phyloP scores from a whole-genome alignment of 208 protist species.

The Novymonas esmeraldas region DNA sequence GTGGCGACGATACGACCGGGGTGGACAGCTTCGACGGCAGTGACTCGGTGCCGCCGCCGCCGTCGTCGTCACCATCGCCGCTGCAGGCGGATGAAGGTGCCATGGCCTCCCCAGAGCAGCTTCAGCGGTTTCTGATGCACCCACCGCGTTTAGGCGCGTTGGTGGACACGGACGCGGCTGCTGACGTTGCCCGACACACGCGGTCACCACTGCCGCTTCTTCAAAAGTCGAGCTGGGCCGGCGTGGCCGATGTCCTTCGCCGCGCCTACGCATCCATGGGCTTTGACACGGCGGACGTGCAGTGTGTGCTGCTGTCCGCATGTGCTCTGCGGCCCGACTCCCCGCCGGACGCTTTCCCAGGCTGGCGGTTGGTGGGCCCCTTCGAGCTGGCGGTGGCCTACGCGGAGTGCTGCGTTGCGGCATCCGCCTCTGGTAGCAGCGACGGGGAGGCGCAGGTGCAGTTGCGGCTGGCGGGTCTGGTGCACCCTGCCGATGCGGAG shows the following conservation, averaged over 20 bases:
- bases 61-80: too few species aligned
- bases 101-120: background rate
- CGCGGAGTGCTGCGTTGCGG: too few species aligned
- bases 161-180: background rate
- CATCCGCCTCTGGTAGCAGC: background rate
- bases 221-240: slow-evolving; percentile 1
- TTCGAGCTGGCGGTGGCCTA: slow-evolving; percentile 33
- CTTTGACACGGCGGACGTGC: slow-evolving; percentile 29
- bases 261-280: slow-evolving; percentile 17
- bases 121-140: background rate
- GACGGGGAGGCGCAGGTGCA: background rate
- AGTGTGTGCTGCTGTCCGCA: slow-evolving; percentile 34
- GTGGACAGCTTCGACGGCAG: too few species aligned
- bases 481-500: background rate
- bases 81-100: background rate
- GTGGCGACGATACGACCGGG: too few species aligned
- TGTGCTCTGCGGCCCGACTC: slow-evolving; percentile 3
- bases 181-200: background rate
- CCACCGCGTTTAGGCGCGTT: background rate
- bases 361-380: slow-evolving; percentile 42
- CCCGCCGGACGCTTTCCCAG: slow-evolving; percentile 34
- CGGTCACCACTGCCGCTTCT: background rate
- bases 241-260: slow-evolving; percentile 7
- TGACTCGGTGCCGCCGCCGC: background rate
- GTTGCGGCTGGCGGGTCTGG: background rate